Evolutionary conservation across 495 filamentous ascomycete genomes (phyloP), one percentile per base, ranked within the genome.

Genomic region (Hypoxylon trugodes): DNA sequence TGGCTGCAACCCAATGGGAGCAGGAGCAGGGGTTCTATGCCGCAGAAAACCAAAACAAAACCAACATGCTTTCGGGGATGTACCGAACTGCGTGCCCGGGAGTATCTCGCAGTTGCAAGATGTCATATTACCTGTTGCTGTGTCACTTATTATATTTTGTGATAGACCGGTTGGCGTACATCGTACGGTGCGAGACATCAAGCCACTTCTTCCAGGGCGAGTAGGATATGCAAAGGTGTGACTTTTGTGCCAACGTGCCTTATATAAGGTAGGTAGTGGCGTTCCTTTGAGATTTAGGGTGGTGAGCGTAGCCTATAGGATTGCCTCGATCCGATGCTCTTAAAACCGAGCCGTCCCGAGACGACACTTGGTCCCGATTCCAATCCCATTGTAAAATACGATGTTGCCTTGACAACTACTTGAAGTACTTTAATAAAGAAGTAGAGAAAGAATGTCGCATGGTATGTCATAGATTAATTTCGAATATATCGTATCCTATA

Each of bases 21-120:
- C 22, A 56, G 4, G 28, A 22, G 28, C 62, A 66, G 62, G 62
- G 62, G 61, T 60, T 38, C 36, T 45, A 41, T 22, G 49, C 56
- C 61, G 62, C 62, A 47, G 50, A 55, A 13, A 43, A 9, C 32
- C 18, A 50, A 35, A 49, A 24, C 18, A 45, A 40, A 47, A 54
- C 49, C 35, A 61, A 61, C 59, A 48, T 25, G 10, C 24, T n/a
- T 10, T 48, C 37, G 43, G 43, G 18, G 19, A 46, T 38, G 37
- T 26, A 37, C 10, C 21, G 12, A 6, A 10, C 32, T 25, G 32
- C 47, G 33, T 38, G 16, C 25, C 19, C 28, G 13, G n/a, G 12
- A 19, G 28, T 10, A 22, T 6, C 2, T 38, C 33, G n/a, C n/a
- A 59, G 43, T 43, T 16, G n/a, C 15, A 18, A 15, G 30, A 56